Evolutionary conservation across 192 early-diverging fungal species (phyloP).

Genomic region (Gryganskiella cystojenkinii): DNA sequence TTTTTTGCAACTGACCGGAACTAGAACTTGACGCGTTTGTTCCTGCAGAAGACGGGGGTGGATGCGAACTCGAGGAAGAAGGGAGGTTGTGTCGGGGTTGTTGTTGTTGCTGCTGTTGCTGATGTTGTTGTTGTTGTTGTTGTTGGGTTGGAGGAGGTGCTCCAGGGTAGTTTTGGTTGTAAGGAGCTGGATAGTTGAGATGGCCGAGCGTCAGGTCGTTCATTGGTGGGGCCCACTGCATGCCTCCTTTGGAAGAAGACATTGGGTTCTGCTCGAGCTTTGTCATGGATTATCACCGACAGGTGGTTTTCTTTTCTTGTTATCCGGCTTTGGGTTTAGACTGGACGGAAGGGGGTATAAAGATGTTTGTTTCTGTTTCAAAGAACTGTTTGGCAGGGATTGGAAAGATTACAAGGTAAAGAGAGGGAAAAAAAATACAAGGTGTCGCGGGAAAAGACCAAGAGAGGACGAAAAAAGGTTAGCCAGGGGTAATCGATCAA

Average conservation of each 20-base stretch:
- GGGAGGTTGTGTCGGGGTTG: conserved; percentile 11
- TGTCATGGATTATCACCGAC: conserved; percentile 44
- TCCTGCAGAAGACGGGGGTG: conserved; percentile 15
- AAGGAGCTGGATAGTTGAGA: conserved; percentile 37
- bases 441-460: too few species aligned
- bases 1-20: too few species aligned
- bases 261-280: conserved; percentile 46
- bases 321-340: too few species aligned
- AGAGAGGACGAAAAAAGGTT: too few species aligned
- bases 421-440: conserved; percentile 1
- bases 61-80: conserved; percentile 6
- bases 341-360: too few species aligned
- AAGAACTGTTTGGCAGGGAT: too few species aligned
- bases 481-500: not conserved
- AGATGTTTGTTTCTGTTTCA: too few species aligned
- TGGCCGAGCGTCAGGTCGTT: conserved; percentile 22
- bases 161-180: conserved; percentile 11
- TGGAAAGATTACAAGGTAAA: not conserved
- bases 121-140: too few species aligned
- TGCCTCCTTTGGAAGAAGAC: conserved; percentile 35
- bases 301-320: too few species aligned
- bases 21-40: conserved; percentile 2
- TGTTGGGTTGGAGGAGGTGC: conserved; percentile 19
- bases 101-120: too few species aligned
- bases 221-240: conserved; percentile 43